These are phyloP conservation scores for Calocybe gambosa DNA, from an alignment of 1,284 basidiomycete genomes.

Conservation along the genomic window DNA sequence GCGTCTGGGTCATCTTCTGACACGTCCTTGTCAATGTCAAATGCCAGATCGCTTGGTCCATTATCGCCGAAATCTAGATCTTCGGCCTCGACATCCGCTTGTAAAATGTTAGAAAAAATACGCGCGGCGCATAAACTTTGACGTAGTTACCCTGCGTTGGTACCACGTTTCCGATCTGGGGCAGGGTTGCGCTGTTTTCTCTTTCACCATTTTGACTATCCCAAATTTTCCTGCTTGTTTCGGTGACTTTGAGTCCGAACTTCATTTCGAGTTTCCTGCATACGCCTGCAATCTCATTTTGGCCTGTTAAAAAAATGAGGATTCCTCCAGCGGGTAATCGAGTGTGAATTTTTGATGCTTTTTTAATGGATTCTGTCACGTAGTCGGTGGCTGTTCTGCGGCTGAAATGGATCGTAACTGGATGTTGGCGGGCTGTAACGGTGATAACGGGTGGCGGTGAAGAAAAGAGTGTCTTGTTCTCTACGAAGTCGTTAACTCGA, in stretches of 20 bases:
- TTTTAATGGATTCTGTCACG: constrained; percentile 85
- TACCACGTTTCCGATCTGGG: constrained; percentile 26
- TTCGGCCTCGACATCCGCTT: constrained; percentile 68
- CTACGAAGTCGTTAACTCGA: constrained; percentile 88
- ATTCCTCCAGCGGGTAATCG: constrained; percentile 91
- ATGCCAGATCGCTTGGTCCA: constrained; percentile 44
- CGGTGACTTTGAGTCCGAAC: constrained; percentile 67
- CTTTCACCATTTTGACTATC: background rate
- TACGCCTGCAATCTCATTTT: constrained; percentile 93
- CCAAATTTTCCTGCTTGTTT: constrained; percentile 37
- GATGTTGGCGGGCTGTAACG: constrained; percentile 88
- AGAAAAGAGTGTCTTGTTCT: constrained; percentile 81
- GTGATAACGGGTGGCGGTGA: constrained; percentile 86
- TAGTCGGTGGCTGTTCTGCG: constrained; percentile 86
- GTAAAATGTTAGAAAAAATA: constrained; percentile 1
- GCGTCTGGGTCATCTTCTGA: constrained; percentile 43
- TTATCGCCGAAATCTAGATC: constrained; percentile 70
- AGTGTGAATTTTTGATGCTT: constrained; percentile 90
- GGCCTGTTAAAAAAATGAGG: constrained; percentile 96
- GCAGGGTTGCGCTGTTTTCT: constrained; percentile 7
- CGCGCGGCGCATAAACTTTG: background rate
- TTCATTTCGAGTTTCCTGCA: constrained; percentile 79
- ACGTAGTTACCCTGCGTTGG: constrained; percentile 41
- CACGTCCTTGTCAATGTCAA: constrained; percentile 51
- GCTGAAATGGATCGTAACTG: constrained; percentile 93